Base-by-base conservation (phyloP, 148 eudicot genomes). In the Spergularia marina region DNA sequence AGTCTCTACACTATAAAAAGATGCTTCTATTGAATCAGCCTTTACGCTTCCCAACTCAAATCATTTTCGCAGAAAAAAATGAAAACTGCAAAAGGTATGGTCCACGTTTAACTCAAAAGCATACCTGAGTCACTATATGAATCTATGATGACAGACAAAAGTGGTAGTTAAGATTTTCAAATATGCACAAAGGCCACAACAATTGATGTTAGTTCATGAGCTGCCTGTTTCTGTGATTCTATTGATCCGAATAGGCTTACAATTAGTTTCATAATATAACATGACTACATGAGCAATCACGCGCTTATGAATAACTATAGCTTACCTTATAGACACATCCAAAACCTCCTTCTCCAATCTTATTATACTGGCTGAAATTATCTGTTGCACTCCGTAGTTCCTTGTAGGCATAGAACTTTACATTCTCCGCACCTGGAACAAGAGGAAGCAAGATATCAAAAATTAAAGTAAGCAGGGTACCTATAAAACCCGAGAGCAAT, bases 311-410 rank as follows among this genome's bases (percentile, higher is more conserved):
- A 67, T 41, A 49, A 47, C 12, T n/a, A 39, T 58, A 18, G 47
- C 8, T 66, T 82, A 91, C 98, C 98, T 91, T 93, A 78, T 83
- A 93, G 60, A 93, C 98, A 15, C 86, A 83, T 84, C 98, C 98
- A 77, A 86, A 93, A 63, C 98, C 98, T 53, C 98, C 98, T 72
- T 83, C 81, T 59, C 98, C 98, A 75, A 93, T 86, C 81, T 88
- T 93, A 70, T 86, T 89, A 14, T 78, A 81, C 34, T 70, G 63
- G 68, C 82, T 84, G 70, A 93, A 93, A 78, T 87, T 79, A 56
- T 72, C 76, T 1, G 98, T 89, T 47, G 98, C 98, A 61, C 18
- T 67, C 67, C 74, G 76, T 60, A 93, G 39, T 59, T 93, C 94
- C 79, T 77, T 85, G 81, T 86, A 88, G 58, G 84, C 78, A 84